Conservation (phyloP, 2,329 filamentous ascomycete genomes). For the Aspergillus fijiensis region DNA sequence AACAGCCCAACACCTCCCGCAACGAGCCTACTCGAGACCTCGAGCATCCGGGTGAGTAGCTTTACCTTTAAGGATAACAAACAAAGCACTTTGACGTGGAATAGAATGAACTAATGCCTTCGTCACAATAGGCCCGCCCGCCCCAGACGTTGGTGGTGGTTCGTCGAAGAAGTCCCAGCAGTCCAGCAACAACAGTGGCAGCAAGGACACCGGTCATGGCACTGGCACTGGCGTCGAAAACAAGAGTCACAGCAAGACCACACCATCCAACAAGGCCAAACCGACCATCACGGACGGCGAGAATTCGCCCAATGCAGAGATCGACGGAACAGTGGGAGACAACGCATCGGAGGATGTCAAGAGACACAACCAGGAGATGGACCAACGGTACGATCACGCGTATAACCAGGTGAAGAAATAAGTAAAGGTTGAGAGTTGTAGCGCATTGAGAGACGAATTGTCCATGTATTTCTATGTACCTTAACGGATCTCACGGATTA, state of each 20-base stretch:
- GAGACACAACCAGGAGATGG: slow-evolving; percentile 35
- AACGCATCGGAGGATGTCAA: slow-evolving; percentile 38
- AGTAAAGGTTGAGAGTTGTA: not conserved
- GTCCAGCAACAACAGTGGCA: slow-evolving; percentile 1
- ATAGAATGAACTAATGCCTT: not conserved
- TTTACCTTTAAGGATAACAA: not conserved
- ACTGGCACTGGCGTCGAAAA: not conserved
- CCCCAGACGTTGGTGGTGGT: slow-evolving; percentile 15
- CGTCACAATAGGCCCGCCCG: slow-evolving; percentile 19
- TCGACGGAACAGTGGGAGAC: slow-evolving; percentile 23
- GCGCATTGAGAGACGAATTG: no score
- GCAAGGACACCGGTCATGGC: not conserved
- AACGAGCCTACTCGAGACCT: slow-evolving; percentile 21
- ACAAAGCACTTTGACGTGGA: not conserved
- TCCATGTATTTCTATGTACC: not conserved
- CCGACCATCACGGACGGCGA: slow-evolving; percentile 34
- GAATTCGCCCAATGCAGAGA: slow-evolving; percentile 32
- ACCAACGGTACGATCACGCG: slow-evolving; percentile 33
- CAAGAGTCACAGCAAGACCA: slow-evolving; percentile 16
- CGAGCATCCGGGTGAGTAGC: slow-evolving; percentile 25
- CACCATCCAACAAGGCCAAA: slow-evolving; percentile 35
- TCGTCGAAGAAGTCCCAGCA: not conserved
- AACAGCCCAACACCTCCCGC: slow-evolving; percentile 8
- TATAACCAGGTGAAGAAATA: slow-evolving; percentile 27
- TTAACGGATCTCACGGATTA: not conserved